Conservation (phyloP, 1,139 yeast genomes). For the Debaryomycetaceae sp. region DNA sequence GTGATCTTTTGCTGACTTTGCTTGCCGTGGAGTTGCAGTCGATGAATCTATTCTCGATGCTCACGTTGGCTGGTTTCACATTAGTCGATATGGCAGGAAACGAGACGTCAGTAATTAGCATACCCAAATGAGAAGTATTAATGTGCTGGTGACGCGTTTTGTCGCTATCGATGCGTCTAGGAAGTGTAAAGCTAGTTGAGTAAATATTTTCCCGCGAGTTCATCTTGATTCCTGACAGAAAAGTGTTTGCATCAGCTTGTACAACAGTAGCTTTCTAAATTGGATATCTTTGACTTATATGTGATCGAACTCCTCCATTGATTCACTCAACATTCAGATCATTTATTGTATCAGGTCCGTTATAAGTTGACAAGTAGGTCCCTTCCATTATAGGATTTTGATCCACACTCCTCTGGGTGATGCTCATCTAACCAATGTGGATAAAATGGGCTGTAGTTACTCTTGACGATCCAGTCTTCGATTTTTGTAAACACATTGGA, state of each 20-base stretch:
- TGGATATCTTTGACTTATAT: background rate
- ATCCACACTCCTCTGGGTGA: background rate
- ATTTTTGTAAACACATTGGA: background rate
- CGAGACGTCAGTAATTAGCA: conserved; percentile 2
- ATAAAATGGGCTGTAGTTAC: background rate
- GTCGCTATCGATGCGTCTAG: background rate
- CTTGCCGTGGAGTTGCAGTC: conserved; percentile 3
- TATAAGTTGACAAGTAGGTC: no score
- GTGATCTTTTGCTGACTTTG: background rate
- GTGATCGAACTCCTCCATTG: background rate
- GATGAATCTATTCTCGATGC: conserved; percentile 3
- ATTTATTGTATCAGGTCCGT: no score
- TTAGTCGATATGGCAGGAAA: conserved; percentile 5
- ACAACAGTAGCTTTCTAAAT: no score
- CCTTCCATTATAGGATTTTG: background rate
- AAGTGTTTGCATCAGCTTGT: background rate
- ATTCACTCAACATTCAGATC: background rate
- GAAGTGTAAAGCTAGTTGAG: background rate
- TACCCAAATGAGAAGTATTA: background rate
- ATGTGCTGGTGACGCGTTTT: background rate
- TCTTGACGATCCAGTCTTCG: background rate
- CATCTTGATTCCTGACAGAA: background rate
- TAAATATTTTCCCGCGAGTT: background rate
- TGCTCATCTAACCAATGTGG: background rate
- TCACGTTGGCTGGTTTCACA: background rate